Evolutionary conservation across 176 grass and related monocot genomes (phyloP).

Genomic region (Oryza meridionalis): DNA sequence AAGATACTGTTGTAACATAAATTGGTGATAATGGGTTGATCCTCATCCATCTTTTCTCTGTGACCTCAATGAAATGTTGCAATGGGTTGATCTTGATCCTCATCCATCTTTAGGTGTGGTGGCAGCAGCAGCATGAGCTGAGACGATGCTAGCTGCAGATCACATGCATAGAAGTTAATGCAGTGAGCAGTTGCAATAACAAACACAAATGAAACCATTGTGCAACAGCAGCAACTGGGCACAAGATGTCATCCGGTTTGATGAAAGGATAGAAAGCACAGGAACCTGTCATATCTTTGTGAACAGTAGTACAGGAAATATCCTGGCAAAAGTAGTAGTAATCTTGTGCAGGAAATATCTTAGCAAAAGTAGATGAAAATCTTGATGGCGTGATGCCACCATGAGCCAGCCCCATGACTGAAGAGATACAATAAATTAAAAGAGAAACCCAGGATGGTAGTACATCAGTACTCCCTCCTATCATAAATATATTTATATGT

Average conservation of each 20-base stretch:
- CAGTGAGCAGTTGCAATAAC: constrained; percentile 15
- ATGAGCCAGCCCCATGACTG: neutral
- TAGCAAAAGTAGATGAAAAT: neutral
- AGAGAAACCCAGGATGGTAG: neutral
- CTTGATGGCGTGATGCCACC: neutral
- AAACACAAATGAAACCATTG: neutral
- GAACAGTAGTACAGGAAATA: neutral
- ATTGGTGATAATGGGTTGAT: neutral
- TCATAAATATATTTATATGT: too few species aligned
- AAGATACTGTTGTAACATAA: constrained; percentile 6
- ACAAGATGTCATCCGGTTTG: neutral
- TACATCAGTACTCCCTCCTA: too few species aligned
- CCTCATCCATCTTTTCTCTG: constrained; percentile 1
- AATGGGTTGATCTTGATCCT: neutral
- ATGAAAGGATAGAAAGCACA: neutral
- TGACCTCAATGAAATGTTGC: constrained; percentile 17
- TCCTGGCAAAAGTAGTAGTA: neutral
- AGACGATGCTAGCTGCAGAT: neutral
- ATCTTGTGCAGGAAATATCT: constrained; percentile 4
- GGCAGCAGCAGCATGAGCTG: constrained; percentile 12
- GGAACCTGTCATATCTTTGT: neutral
- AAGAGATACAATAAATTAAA: neutral
- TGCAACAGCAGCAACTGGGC: constrained; percentile 1
- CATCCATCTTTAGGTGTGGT: neutral
- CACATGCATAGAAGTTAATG: constrained; percentile 34